Base-by-base conservation (phyloP, 306 rosid genomes). In the Quercus alba region DNA sequence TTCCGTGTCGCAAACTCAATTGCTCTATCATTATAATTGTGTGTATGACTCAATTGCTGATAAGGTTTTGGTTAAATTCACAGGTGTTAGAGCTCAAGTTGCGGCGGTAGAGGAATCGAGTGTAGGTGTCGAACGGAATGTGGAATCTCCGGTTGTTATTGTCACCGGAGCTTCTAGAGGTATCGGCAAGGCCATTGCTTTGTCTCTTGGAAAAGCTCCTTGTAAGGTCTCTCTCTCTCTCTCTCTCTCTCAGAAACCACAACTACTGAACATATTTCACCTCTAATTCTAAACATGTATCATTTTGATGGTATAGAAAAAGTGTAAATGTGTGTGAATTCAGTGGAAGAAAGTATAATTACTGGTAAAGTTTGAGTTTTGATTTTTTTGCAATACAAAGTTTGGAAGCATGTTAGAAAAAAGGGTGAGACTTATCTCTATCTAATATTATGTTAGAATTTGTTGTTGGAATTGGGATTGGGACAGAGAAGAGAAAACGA, bases 101-200 rank as follows among this genome's bases (percentile, higher is more conserved):
- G 94, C 97, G 18, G 87, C 93, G 3, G 78, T 89, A 41, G 94
- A 81, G 44, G 85, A 92, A 76, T 84, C 93, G n/a, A 89, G 81
- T 75, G 57, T 85, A 5, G 89, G 73, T 80, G 87, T 81, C 17
- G 76, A 33, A 49, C 81, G 49, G 81, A 85, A 84, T 51, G 91
- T 88, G 85, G 94, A 94, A 87, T 82, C 93, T 81, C 98, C 97
- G 20, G 98, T 91, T 69, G 98, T 87, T 20, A 81, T 94, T 30
- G 97, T 94, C 66, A 94, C 98, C 19, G 98, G 98, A 84, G 98
- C 98, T 56, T 94, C 98, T 38, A 91, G 98, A 89, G 97, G 97
- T 10, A 91, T 92, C 77, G 98, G 98, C 70, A 88, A 83, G 80
- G 97, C 98, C 15, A 91, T 89, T 83, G 97, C 98, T 11, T 78